phyloP scores from a whole-genome alignment of 495 filamentous ascomycete genomes.

The Daldinia grandis region DNA sequence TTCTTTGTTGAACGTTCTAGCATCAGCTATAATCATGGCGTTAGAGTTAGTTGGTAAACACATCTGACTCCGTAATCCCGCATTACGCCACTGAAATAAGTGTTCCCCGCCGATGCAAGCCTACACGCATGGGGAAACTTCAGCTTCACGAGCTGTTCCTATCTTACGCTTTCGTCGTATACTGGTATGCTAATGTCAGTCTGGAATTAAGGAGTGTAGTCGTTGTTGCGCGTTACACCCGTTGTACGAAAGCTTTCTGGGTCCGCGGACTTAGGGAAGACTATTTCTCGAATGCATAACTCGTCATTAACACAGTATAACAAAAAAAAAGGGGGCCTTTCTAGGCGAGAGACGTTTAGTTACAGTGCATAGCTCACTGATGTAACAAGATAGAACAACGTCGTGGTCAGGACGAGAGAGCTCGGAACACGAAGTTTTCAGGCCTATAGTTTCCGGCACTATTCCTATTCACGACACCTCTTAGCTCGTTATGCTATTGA shows the following conservation, averaged over 20 bases:
- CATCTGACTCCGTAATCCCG: background rate
- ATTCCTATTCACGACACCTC: slow-evolving; percentile 4
- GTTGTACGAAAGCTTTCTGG: background rate
- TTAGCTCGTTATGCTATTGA: slow-evolving; percentile 1
- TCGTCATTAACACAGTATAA: background rate
- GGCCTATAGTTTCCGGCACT: slow-evolving; percentile 15
- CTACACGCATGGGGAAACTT: background rate
- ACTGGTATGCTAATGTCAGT: background rate
- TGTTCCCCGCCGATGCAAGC: background rate
- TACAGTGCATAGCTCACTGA: slow-evolving; percentile 7
- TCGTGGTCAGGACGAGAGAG: slow-evolving; percentile 10
- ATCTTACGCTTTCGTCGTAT: background rate
- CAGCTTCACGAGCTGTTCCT: background rate
- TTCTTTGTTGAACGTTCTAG: background rate
- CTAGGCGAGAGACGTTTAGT: background rate
- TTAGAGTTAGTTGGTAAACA: background rate
- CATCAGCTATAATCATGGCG: background rate
- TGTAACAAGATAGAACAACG: slow-evolving; percentile 7
- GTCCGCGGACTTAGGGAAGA: background rate
- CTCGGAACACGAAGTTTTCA: slow-evolving; percentile 32
- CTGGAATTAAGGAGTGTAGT: background rate
- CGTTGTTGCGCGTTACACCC: background rate
- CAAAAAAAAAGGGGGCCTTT: background rate
- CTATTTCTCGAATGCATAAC: background rate
- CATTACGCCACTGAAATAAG: background rate